phyloP scores from a whole-genome alignment of 2,329 filamentous ascomycete species.

The Colletotrichum karsti region DNA sequence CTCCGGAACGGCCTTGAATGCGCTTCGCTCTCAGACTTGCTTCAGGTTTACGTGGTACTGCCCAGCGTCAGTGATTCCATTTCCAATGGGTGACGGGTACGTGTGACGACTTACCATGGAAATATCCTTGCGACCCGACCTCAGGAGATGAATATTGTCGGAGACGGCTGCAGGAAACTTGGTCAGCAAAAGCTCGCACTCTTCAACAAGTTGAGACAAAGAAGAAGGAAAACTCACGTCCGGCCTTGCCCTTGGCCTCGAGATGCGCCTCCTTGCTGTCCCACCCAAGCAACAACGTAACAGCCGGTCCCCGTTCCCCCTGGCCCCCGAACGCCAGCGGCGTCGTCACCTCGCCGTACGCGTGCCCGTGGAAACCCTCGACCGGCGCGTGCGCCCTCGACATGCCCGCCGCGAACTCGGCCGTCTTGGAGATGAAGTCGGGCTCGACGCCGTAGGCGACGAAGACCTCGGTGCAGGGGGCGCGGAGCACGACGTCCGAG shows the following conservation, averaged over 20 bases:
- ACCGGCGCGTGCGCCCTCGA: constrained; percentile 30
- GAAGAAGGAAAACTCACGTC: constrained; percentile 28
- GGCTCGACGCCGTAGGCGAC: constrained; percentile 42
- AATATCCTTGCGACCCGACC: constrained; percentile 37
- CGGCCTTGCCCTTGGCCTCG: constrained; percentile 33
- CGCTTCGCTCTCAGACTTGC: constrained; percentile 2
- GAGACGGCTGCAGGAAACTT: constrained; percentile 39
- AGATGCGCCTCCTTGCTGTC: constrained; percentile 48
- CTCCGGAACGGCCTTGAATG: neutral
- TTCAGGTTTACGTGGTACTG: constrained; percentile 28
- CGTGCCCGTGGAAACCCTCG: constrained; percentile 42
- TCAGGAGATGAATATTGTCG: constrained; percentile 43
- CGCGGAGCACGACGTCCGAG: constrained; percentile 39
- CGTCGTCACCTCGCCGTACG: constrained; percentile 41
- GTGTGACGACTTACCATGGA: constrained; percentile 40
- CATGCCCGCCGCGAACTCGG: constrained; percentile 40
- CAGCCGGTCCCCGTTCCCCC: constrained; percentile 38
- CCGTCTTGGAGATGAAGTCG: constrained; percentile 24
- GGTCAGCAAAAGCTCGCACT: neutral
- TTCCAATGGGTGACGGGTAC: neutral
- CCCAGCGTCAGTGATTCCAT: neutral
- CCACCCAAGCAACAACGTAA: constrained; percentile 47
- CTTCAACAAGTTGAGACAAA: neutral
- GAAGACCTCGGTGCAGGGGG: constrained; percentile 49
- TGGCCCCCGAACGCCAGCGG: constrained; percentile 36